Evolutionary conservation across 2,329 filamentous ascomycete genomes (phyloP).

Genomic region (Cladosporium austrohemisphaericum): DNA sequence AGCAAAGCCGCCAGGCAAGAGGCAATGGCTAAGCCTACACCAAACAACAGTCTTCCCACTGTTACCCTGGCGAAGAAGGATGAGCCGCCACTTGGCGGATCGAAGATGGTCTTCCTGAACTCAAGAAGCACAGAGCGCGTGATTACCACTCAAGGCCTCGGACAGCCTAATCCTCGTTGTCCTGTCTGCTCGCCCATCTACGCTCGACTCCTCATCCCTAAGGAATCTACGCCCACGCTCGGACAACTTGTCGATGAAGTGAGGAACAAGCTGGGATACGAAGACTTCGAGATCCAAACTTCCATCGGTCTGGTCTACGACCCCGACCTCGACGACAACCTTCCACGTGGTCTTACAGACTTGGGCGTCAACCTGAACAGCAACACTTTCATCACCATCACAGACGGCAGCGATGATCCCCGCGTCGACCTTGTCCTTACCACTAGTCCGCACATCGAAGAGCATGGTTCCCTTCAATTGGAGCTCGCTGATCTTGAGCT

Average conservation of each 20-base stretch:
- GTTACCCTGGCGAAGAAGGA: conserved; percentile 6
- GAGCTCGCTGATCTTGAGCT: not conserved
- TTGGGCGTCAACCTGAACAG: conserved; percentile 61
- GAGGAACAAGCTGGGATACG: conserved; percentile 67
- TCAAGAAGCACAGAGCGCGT: conserved; percentile 60
- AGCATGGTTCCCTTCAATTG: not conserved
- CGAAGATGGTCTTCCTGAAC: conserved; percentile 77
- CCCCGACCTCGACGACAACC: conserved; percentile 80
- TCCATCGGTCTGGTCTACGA: conserved; percentile 81
- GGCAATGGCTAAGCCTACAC: conserved; percentile 11
- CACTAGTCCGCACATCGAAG: not conserved
- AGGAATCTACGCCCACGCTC: conserved; percentile 60
- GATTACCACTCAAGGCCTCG: conserved; percentile 53
- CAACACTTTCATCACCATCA: conserved; percentile 75
- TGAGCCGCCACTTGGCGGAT: conserved; percentile 24
- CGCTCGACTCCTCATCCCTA: conserved; percentile 21
- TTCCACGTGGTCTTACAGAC: conserved; percentile 73
- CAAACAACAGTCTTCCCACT: conserved; percentile 10
- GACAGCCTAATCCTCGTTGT: conserved; percentile 73
- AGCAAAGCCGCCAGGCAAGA: conserved; percentile 45
- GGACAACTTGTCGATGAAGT: conserved; percentile 76
- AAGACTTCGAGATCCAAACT: conserved; percentile 71
- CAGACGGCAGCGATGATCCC: conserved; percentile 76
- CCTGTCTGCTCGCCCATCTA: conserved; percentile 61
- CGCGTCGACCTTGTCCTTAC: conserved; percentile 74